phyloP scores from a whole-genome alignment of 148 eudicot species.

The Rhododendron williamsianum region DNA sequence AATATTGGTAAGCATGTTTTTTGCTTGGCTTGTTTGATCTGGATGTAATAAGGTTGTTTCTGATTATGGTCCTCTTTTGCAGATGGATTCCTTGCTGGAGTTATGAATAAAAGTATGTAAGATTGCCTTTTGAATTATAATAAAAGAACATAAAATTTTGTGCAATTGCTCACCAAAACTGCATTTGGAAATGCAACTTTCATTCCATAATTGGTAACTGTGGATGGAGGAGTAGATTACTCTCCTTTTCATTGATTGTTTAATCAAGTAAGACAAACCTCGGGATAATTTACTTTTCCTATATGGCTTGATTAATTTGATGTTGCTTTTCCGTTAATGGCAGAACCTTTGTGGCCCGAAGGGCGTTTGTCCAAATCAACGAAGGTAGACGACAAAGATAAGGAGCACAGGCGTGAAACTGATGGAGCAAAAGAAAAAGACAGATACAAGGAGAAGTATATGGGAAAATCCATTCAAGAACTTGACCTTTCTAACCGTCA shows the following conservation, averaged over 20 bases:
- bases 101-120: constrained; percentile 79
- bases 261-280: neutral
- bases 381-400: constrained; percentile 69
- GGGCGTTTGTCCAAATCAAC: constrained; percentile 46
- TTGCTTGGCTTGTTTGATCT: constrained; percentile 15
- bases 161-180: neutral
- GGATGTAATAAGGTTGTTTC: neutral
- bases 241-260: neutral
- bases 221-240: neutral
- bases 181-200: neutral
- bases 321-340: constrained; percentile 12
- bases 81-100: constrained; percentile 96
- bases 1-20: constrained; percentile 48
- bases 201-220: neutral
- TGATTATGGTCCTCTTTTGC: constrained; percentile 27
- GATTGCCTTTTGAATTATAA: neutral
- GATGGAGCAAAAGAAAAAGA: constrained; percentile 76
- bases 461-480: constrained; percentile 87
- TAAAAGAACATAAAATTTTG: neutral
- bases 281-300: neutral
- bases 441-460: constrained; percentile 51
- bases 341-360: constrained; percentile 72
- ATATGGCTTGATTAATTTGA: constrained; percentile 9
- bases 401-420: constrained; percentile 59
- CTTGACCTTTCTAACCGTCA: constrained; percentile 88